These are phyloP conservation scores for Pseudonitzschia multiseries DNA, from an alignment of 108 stramenopile species.

Conservation along the genomic window DNA sequence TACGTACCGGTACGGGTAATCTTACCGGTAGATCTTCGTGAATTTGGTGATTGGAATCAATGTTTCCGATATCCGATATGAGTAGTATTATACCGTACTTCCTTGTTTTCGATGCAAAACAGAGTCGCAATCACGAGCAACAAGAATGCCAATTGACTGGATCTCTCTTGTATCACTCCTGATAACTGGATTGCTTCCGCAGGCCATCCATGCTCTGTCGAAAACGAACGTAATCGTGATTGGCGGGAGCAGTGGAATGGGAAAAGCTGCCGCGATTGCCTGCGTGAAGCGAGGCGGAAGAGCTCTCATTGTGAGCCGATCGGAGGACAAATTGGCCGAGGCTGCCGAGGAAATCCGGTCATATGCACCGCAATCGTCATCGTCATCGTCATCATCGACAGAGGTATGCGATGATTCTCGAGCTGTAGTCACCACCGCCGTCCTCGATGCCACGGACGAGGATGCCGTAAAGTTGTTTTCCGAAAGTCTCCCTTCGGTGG, in stretches of 20 bases:
- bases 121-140: no score
- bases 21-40: no score
- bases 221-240: conserved; percentile 42
- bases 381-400: background rate
- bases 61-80: no score
- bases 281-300: conserved; percentile 44
- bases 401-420: background rate
- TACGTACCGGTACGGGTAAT: no score
- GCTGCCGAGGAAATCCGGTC: conserved; percentile 24
- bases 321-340: conserved; percentile 38
- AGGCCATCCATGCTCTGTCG: background rate
- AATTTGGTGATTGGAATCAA: no score
- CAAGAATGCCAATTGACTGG: no score
- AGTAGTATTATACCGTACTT: no score
- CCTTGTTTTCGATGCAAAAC: no score
- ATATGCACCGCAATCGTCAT: background rate
- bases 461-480: conserved; percentile 40
- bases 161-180: background rate
- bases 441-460: conserved; percentile 57
- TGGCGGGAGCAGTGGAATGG: conserved; percentile 67
- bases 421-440: conserved; percentile 23
- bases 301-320: conserved; percentile 47
- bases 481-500: conserved; percentile 4
- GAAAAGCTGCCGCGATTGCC: conserved; percentile 56
- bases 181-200: background rate